Evolutionary conservation across 164 flowering plant genomes (phyloP).

Genomic region (Tetrastigma voinierianum): DNA sequence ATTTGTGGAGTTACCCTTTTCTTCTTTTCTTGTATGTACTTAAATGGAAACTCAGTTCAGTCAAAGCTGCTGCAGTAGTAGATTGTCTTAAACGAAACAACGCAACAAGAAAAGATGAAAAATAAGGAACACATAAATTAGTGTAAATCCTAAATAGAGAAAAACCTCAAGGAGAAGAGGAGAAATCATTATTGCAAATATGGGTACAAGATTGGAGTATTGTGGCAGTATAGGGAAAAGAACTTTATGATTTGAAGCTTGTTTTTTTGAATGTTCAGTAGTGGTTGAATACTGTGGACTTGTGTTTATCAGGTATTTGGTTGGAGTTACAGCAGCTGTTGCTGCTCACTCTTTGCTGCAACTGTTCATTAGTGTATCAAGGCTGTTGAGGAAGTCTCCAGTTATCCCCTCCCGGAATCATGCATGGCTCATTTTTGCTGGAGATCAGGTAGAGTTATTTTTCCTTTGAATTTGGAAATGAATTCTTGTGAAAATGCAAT

Average conservation of each 20-base stretch:
- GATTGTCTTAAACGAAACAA: too few relatives aligned
- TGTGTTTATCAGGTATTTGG: slow-evolving; percentile 56
- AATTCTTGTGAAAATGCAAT: too few relatives aligned
- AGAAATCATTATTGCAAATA: too few relatives aligned
- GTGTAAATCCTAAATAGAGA: too few relatives aligned
- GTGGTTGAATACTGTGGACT: slow-evolving; percentile 3
- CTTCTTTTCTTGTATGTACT: neutral
- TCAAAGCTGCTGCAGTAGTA: too few relatives aligned
- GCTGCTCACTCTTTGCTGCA: slow-evolving; percentile 73
- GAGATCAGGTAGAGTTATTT: slow-evolving; percentile 62
- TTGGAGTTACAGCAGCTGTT: slow-evolving; percentile 69
- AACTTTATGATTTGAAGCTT: too few relatives aligned
- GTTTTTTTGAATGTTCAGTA: neutral
- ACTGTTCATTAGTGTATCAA: slow-evolving; percentile 43
- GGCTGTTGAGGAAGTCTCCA: slow-evolving; percentile 45
- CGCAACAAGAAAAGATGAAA: too few relatives aligned
- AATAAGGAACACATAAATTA: too few relatives aligned
- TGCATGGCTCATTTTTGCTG: slow-evolving; percentile 78
- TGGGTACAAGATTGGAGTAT: too few relatives aligned
- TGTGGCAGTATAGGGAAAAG: too few relatives aligned
- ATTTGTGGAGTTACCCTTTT: neutral
- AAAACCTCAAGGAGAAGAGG: too few relatives aligned
- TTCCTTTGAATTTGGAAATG: neutral
- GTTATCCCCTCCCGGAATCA: slow-evolving; percentile 63
- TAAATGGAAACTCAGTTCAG: too few relatives aligned